phyloP scores from a whole-genome alignment of 164 flowering plant species.

The Sextonia rubra region DNA sequence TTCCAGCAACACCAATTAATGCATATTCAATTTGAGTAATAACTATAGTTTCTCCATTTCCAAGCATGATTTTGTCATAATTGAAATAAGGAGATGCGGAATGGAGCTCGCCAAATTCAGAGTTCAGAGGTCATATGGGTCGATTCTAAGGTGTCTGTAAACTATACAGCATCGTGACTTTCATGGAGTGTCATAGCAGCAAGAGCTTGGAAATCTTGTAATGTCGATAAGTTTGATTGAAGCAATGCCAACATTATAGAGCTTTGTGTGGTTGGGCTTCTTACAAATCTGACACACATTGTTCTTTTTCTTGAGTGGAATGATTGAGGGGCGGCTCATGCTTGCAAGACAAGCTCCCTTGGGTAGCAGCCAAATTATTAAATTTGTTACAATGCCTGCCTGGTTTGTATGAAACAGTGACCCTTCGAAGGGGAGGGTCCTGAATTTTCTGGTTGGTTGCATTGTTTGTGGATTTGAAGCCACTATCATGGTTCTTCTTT shows the following conservation, averaged over 20 bases:
- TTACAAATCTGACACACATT: background rate
- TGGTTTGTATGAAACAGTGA: background rate
- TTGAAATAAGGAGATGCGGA: background rate
- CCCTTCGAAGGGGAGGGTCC: background rate
- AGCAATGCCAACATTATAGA: too few relatives aligned
- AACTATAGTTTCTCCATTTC: constrained; percentile 1
- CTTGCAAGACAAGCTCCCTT: background rate
- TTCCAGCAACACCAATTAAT: background rate
- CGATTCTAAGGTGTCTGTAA: background rate
- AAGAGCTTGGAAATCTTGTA: too few relatives aligned
- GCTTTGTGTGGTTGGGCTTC: background rate
- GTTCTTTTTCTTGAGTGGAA: background rate
- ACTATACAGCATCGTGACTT: background rate
- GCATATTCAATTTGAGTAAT: background rate
- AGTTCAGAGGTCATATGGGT: background rate
- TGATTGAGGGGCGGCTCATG: background rate
- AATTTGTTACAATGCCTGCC: background rate
- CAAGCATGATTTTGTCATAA: background rate
- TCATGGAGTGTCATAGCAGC: too few relatives aligned
- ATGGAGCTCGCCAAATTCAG: background rate
- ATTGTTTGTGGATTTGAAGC: background rate
- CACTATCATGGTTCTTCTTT: background rate
- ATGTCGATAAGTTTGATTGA: too few relatives aligned
- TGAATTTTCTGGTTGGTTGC: background rate
- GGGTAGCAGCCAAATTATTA: background rate